Conservation (phyloP, 2,329 filamentous ascomycete genomes). For the Paecilomyces variotii region DNA sequence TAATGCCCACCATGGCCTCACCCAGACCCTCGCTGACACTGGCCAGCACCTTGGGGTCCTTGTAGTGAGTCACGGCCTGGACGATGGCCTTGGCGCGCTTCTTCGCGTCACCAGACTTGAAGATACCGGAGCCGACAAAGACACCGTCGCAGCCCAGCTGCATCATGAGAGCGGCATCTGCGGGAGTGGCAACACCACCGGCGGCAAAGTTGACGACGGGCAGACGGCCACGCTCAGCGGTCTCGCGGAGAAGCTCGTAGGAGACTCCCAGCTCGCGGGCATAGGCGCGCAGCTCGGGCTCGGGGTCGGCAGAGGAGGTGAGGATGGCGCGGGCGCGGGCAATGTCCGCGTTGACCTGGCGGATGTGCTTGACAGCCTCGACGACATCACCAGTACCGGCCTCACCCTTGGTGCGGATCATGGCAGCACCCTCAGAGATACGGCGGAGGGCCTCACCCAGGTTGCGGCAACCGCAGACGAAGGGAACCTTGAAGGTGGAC, state of each 20-base stretch:
- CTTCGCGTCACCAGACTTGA: slow-evolving; percentile 87
- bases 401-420: slow-evolving; percentile 99
- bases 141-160: slow-evolving; percentile 96
- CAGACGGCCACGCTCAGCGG: slow-evolving; percentile 75
- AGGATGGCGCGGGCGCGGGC: slow-evolving; percentile 56
- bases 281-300: slow-evolving; percentile 67
- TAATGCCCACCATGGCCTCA: slow-evolving; percentile 98
- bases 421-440: slow-evolving; percentile 88
- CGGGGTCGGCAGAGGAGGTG: slow-evolving; percentile 35
- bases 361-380: slow-evolving; percentile 93
- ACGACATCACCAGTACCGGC: slow-evolving; percentile 95
- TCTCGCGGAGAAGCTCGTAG: slow-evolving; percentile 72
- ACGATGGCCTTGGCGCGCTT: slow-evolving; percentile 93
- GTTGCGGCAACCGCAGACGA: slow-evolving; percentile 94
- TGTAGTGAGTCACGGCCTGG: slow-evolving; percentile 83
- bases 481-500: slow-evolving; percentile 70
- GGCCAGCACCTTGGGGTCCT: slow-evolving; percentile 74
- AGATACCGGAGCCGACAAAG: slow-evolving; percentile 94
- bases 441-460: slow-evolving; percentile 86
- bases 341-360: slow-evolving; percentile 78
- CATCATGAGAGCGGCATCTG: slow-evolving; percentile 98
- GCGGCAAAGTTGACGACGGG: slow-evolving; percentile 98
- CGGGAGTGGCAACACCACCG: slow-evolving; percentile 97
- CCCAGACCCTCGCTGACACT: slow-evolving; percentile 82
- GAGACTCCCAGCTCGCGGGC: slow-evolving; percentile 77